phyloP scores from a whole-genome alignment of 768 basidiomycete genomes.

The Trametes gibbosa region DNA sequence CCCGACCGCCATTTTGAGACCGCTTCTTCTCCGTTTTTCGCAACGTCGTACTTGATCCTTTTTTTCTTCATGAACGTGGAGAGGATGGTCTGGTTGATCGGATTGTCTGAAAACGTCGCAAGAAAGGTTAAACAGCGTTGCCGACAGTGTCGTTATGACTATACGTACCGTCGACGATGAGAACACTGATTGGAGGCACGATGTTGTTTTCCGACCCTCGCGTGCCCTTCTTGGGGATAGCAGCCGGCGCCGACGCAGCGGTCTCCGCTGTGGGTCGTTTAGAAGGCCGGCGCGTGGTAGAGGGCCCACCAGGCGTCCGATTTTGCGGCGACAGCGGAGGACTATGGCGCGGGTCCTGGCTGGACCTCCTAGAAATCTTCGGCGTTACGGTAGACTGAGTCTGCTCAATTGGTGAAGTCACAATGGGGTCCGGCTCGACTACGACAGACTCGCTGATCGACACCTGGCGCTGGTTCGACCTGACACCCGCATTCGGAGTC shows the following conservation, averaged over 20 bases:
- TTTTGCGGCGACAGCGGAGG: slow-evolving; percentile 27
- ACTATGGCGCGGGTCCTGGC: slow-evolving; percentile 15
- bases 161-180: slow-evolving; percentile 92
- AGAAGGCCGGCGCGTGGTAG: slow-evolving; percentile 30
- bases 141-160: neutral
- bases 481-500: neutral
- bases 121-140: neutral
- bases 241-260: slow-evolving; percentile 28
- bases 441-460: slow-evolving; percentile 2
- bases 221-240: slow-evolving; percentile 48
- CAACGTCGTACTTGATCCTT: slow-evolving; percentile 91
- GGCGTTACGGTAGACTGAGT: neutral
- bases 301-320: slow-evolving; percentile 25
- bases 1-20: slow-evolving; percentile 94
- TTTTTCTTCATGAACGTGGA: slow-evolving; percentile 97
- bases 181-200: slow-evolving; percentile 94
- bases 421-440: neutral
- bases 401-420: neutral
- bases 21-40: slow-evolving; percentile 93
- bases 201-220: slow-evolving; percentile 61
- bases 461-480: slow-evolving; percentile 17
- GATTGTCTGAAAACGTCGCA: slow-evolving; percentile 66
- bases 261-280: slow-evolving; percentile 32
- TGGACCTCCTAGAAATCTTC: slow-evolving; percentile 11
- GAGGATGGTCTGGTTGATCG: slow-evolving; percentile 96